phyloP scores from a whole-genome alignment of 139 green algal genomes.

The Ettlia oleoabundans region DNA sequence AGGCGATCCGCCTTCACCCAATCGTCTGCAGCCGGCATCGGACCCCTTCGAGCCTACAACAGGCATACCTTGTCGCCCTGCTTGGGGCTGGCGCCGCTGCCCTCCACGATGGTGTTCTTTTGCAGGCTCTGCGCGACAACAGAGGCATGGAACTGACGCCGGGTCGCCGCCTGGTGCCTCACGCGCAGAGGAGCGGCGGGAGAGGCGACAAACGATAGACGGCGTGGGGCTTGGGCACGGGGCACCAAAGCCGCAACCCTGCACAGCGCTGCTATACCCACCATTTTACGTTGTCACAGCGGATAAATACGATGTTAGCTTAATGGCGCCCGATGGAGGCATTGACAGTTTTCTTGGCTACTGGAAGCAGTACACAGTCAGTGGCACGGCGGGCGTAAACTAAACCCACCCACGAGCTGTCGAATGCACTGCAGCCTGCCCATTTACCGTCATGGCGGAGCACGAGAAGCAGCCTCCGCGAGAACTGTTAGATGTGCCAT shows the following conservation, averaged over 20 bases:
- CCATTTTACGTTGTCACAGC: no score
- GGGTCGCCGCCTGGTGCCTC: neutral
- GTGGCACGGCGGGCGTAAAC: neutral
- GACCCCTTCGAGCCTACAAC: neutral
- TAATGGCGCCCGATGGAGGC: no score
- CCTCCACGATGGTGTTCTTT: slow-evolving; percentile 24
- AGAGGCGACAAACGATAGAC: neutral
- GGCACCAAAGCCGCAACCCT: neutral
- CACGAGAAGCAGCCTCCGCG: neutral
- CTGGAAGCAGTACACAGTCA: neutral
- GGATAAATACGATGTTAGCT: neutral
- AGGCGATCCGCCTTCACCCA: no score
- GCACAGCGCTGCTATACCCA: slow-evolving; percentile 13
- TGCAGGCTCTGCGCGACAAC: slow-evolving; percentile 25
- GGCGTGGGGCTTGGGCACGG: neutral
- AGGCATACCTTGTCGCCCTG: slow-evolving; percentile 29
- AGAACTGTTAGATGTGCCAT: slow-evolving; percentile 25
- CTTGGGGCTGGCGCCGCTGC: slow-evolving; percentile 33
- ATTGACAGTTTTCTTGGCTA: no score
- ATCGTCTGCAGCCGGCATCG: neutral
- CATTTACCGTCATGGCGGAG: neutral
- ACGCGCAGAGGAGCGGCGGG: neutral
- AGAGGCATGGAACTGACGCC: neutral
- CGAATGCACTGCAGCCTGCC: neutral
- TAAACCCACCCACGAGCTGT: neutral